A percentile compares a stretch with the other conserved stretches of the same genome.
These are phyloP conservation scores for Dimargaris verticillata DNA, from an alignment of 192 early-diverging fungal genomes.

Conservation along the genomic window DNA sequence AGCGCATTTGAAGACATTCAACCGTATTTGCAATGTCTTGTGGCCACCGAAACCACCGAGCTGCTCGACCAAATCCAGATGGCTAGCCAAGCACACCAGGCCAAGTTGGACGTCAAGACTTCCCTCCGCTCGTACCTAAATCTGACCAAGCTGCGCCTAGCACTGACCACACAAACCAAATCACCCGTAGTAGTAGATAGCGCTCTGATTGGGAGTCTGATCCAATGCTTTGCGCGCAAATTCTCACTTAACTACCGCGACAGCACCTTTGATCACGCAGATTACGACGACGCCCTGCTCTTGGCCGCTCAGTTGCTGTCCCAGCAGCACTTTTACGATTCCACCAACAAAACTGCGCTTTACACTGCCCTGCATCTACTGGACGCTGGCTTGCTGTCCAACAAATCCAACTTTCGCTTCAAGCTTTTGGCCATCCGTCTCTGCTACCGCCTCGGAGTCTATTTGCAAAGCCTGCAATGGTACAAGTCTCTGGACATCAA, in stretches of 20 bases:
- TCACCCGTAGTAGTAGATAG: neutral
- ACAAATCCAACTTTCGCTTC: slow-evolving; percentile 69
- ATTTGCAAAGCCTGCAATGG: slow-evolving; percentile 37
- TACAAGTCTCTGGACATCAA: slow-evolving; percentile 71
- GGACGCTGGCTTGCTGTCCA: slow-evolving; percentile 55
- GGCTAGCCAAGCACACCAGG: neutral
- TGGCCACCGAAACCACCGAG: neutral
- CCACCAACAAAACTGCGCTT: neutral
- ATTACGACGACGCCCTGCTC: neutral
- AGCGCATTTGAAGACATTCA: slow-evolving; percentile 66
- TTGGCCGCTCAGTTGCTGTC: neutral
- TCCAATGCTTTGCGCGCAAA: too few species aligned
- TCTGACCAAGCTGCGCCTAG: neutral
- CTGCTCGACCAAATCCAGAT: neutral
- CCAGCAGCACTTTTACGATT: neutral
- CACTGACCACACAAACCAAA: neutral
- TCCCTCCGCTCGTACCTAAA: slow-evolving; percentile 1
- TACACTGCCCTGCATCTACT: slow-evolving; percentile 38
- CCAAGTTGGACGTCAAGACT: neutral
- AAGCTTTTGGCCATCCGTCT: slow-evolving; percentile 75
- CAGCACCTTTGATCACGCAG: too few species aligned
- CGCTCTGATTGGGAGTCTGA: neutral
- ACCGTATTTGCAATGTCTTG: slow-evolving; percentile 29
- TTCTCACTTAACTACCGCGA: too few species aligned
- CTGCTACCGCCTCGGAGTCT: slow-evolving; percentile 51